Percentiles rank a stretch among this genome's conserved stretches.
These are phyloP conservation scores for Decorospora gaudefroyi DNA, from an alignment of 2,329 filamentous ascomycete genomes.

Conservation along the genomic window DNA sequence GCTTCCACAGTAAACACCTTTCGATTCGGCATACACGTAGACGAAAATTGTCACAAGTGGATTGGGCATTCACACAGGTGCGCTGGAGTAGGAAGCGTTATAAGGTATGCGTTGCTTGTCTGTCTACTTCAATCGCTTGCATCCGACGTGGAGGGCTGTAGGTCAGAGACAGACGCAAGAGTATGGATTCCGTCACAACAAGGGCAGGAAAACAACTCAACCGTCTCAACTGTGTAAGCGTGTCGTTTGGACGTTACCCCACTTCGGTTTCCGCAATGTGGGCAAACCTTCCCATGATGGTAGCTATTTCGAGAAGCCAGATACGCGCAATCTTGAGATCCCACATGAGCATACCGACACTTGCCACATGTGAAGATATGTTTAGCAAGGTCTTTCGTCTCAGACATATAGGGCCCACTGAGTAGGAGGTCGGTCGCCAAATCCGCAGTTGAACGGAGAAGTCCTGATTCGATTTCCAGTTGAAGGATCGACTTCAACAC, in stretches of 20 bases:
- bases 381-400: conserved; percentile 7
- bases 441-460: conserved; percentile 25
- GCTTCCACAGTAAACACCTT: too few relatives aligned
- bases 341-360: conserved; percentile 14
- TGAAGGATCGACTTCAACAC: conserved; percentile 11
- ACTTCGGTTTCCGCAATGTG: conserved; percentile 5
- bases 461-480: conserved; percentile 10
- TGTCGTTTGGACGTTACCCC: conserved; percentile 7
- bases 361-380: conserved; percentile 15
- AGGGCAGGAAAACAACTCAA: conserved; percentile 5
- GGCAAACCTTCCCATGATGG: conserved; percentile 1
- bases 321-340: conserved; percentile 7
- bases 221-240: conserved; percentile 5
- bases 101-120: too few relatives aligned
- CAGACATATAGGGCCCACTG: conserved; percentile 8
- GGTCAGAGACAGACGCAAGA: too few relatives aligned
- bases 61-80: too few relatives aligned
- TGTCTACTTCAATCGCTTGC: too few relatives aligned
- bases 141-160: too few relatives aligned
- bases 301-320: not conserved
- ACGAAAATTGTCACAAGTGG: too few relatives aligned
- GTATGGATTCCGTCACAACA: conserved; percentile 13
- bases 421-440: conserved; percentile 26
- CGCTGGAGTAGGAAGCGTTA: too few relatives aligned
- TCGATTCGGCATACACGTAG: too few relatives aligned